A percentile compares a stretch with the other conserved stretches of the same genome.
Conservation (phyloP, 305 asterid species). For the Fraxinus floribunda region DNA sequence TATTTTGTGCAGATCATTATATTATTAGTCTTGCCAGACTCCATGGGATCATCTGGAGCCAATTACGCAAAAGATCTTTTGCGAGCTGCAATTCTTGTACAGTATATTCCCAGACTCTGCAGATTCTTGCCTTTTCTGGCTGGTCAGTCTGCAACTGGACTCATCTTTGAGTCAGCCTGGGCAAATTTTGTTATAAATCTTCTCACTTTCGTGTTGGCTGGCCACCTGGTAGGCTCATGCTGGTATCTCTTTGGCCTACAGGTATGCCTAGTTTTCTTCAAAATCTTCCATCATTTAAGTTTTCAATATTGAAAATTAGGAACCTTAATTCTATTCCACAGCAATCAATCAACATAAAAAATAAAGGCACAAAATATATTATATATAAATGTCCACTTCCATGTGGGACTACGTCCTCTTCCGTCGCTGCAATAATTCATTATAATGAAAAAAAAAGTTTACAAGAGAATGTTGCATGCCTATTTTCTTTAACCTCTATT, state of each 20-base stretch:
- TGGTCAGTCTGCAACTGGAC: slow-evolving; percentile 76
- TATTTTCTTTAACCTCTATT: too few species aligned
- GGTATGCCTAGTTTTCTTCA: slow-evolving; percentile 36
- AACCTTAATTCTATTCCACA: background rate
- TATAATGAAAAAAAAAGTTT: too few species aligned
- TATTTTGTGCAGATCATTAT: slow-evolving; percentile 54
- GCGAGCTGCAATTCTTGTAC: slow-evolving; percentile 64
- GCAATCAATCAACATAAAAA: background rate
- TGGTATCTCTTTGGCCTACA: slow-evolving; percentile 92
- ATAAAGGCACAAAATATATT: too few species aligned
- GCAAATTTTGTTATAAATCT: slow-evolving; percentile 72
- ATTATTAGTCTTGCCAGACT: slow-evolving; percentile 49
- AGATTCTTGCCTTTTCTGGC: slow-evolving; percentile 72
- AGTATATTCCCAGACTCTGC: slow-evolving; percentile 68
- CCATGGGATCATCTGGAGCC: slow-evolving; percentile 53
- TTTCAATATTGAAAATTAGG: background rate
- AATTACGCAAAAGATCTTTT: slow-evolving; percentile 69
- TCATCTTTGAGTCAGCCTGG: slow-evolving; percentile 89
- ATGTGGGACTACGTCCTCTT: background rate
- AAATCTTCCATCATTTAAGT: background rate
- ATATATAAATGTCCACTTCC: background rate
- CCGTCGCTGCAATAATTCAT: too few species aligned
- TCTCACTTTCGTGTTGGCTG: slow-evolving; percentile 61
- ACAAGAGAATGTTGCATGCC: background rate
- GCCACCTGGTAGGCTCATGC: slow-evolving; percentile 85